Base-by-base conservation (phyloP, 768 basidiomycete species). In the Leccinum variicolor region DNA sequence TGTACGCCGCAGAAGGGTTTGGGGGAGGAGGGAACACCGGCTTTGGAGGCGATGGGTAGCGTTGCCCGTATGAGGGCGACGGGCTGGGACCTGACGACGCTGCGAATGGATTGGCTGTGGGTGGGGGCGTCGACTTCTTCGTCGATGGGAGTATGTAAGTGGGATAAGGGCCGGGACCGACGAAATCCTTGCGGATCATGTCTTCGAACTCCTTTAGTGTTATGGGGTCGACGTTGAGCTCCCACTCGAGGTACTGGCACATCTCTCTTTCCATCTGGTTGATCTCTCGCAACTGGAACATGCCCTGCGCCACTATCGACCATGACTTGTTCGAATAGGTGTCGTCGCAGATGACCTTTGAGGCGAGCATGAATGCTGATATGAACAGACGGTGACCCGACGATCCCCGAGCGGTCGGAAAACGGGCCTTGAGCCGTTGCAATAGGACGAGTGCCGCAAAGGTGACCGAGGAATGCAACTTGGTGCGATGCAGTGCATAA, bases 321-420 rank as follows among this genome's bases (percentile, higher is more conserved):
- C 93, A 95, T 0, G 89, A 90, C 69, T 93, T 92, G 81, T 94
- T 94, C 15, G 89, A 92, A 70, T 94, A 95, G 0, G 92, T 94
- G 65, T 94, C 92, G 76, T 95, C 92, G 74, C 92, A 94, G 50
- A 93, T 89, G n/a, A 94, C 89, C 68, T 87, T 87, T 3, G 79
- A 81, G 0, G 85, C 79, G 63, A 87, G 84, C 87, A 89, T 89
- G 66, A 89, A 86, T 0, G 88, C 85, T 0, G 84, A 85, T 14
- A 90, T 81, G 65, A 89, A 89, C 0, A 90, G 68, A 0, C 89
- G 79, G 55, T 90, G 88, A 0, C 89, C 89, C 0, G 84, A 86
- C 1, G 85, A 86, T 19, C 87, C 88, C 52, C 85, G 81, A n/a
- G 87, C 89, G 4, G 86, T 85, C 46, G 87, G 88, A 70, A 87